Evolutionary conservation across 192 early-diverging fungal species (phyloP).

Genomic region (Rhizophagus sp.): DNA sequence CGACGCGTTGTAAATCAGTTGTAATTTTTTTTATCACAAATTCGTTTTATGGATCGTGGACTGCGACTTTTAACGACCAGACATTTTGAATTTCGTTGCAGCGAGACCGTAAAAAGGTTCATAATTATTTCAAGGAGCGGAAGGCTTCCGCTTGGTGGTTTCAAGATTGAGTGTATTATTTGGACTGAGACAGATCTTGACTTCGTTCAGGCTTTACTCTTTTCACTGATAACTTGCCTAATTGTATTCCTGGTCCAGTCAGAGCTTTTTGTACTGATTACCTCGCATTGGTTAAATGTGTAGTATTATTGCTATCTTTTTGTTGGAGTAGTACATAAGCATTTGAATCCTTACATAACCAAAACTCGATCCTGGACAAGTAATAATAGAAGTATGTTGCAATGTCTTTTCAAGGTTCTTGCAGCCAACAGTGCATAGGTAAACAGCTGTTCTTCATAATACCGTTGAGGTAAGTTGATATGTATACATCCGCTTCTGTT

Average conservation of each 20-base stretch:
- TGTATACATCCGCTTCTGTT: slow-evolving; percentile 20
- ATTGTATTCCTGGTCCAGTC: neutral
- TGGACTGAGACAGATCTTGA: slow-evolving; percentile 9
- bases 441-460: neutral
- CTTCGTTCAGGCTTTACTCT: slow-evolving; percentile 16
- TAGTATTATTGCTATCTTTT: neutral
- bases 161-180: neutral
- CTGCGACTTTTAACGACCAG: neutral
- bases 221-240: slow-evolving; percentile 30
- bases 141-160: slow-evolving; percentile 21
- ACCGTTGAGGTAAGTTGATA: slow-evolving; percentile 20
- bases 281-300: neutral
- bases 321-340: neutral
- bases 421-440: slow-evolving; percentile 1
- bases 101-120: neutral
- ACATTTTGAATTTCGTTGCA: slow-evolving; percentile 22
- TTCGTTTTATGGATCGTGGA: too few relatives aligned
- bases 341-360: neutral
- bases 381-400: slow-evolving; percentile 3
- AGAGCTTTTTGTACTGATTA: slow-evolving; percentile 5
- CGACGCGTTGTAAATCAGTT: too few relatives aligned
- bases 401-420: neutral
- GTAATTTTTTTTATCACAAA: too few relatives aligned
- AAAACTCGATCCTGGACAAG: neutral
- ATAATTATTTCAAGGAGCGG: slow-evolving; percentile 25